A percentile compares a stretch with the other conserved stretches of the same genome.
These are phyloP conservation scores for Penicillium digitatum DNA, from an alignment of 2,329 filamentous ascomycete species.

Conservation along the genomic window DNA sequence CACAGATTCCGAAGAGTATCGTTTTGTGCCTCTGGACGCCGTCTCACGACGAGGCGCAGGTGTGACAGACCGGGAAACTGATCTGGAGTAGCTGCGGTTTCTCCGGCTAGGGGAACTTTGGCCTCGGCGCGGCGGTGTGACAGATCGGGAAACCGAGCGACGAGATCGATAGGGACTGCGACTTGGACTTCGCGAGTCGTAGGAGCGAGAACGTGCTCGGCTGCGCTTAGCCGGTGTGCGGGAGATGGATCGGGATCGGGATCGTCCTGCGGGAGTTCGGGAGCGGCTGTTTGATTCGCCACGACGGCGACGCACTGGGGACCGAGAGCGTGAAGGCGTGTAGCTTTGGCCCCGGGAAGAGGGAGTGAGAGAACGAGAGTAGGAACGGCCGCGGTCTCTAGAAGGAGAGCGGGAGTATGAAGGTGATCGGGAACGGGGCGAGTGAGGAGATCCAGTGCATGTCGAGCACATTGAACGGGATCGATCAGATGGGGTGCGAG, in stretches of 20 bases:
- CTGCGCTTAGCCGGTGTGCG: constrained; percentile 29
- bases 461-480: constrained; percentile 33
- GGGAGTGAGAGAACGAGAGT: constrained; percentile 31
- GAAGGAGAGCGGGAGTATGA: constrained; percentile 39
- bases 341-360: constrained; percentile 35
- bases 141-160: constrained; percentile 33
- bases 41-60: constrained; percentile 20
- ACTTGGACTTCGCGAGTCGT: constrained; percentile 23
- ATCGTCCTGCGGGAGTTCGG: constrained; percentile 23
- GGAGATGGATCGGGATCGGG: constrained; percentile 22
- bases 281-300: constrained; percentile 36
- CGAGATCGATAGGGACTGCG: constrained; percentile 20
- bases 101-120: constrained; percentile 19
- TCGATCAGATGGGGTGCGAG: constrained; percentile 50
- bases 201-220: constrained; percentile 23
- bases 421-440: constrained; percentile 44
- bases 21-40: constrained; percentile 14
- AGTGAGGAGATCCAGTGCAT: constrained; percentile 29
- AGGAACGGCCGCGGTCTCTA: constrained; percentile 30
- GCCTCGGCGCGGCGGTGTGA: constrained; percentile 23
- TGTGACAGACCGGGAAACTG: constrained; percentile 28
- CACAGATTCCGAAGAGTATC: constrained; percentile 25
- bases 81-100: constrained; percentile 32
- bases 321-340: constrained; percentile 37
- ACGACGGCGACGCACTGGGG: constrained; percentile 31